Conservation (phyloP, 1,284 basidiomycete species). For the Pseudozyma flocculosa region DNA sequence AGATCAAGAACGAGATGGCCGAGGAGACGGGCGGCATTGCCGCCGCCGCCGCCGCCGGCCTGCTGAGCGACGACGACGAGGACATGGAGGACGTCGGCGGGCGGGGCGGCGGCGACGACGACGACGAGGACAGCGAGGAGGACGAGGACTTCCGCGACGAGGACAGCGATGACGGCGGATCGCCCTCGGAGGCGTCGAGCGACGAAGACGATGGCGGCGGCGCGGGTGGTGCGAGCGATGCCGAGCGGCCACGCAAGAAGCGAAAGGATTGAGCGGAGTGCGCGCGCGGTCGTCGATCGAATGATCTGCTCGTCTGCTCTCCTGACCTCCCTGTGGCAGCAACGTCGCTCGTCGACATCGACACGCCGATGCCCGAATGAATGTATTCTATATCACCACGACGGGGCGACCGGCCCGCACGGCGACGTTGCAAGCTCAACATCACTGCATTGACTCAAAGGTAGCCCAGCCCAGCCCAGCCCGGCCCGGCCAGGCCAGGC, state of each 20-base stretch:
- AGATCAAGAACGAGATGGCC: slow-evolving; percentile 94
- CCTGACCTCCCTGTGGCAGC: too few relatives aligned
- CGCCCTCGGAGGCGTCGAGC: slow-evolving; percentile 60
- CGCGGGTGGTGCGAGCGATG: slow-evolving; percentile 26
- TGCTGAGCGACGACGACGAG: slow-evolving; percentile 72
- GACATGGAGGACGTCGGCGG: slow-evolving; percentile 63
- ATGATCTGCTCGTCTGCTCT: too few relatives aligned
- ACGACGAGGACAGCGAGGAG: slow-evolving; percentile 57
- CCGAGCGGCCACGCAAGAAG: slow-evolving; percentile 47
- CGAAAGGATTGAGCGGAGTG: slow-evolving; percentile 18
- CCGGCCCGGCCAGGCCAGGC: too few relatives aligned
- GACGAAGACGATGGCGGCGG: slow-evolving; percentile 61
- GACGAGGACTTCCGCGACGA: slow-evolving; percentile 84
- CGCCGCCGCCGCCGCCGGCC: slow-evolving; percentile 67
- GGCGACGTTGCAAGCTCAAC: too few relatives aligned
- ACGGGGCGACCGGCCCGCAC: too few relatives aligned
- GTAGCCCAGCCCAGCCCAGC: too few relatives aligned
- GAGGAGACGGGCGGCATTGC: slow-evolving; percentile 64
- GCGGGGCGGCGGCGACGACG: slow-evolving; percentile 58
- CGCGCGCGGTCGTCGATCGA: background rate
- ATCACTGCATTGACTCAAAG: too few relatives aligned
- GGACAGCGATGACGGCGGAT: slow-evolving; percentile 45
- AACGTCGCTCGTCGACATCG: too few relatives aligned
- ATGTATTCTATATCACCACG: too few relatives aligned
- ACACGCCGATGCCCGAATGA: too few relatives aligned